These are phyloP conservation scores for Knoxdaviesia capensis DNA, from an alignment of 2,329 filamentous ascomycete species.

Conservation along the genomic window DNA sequence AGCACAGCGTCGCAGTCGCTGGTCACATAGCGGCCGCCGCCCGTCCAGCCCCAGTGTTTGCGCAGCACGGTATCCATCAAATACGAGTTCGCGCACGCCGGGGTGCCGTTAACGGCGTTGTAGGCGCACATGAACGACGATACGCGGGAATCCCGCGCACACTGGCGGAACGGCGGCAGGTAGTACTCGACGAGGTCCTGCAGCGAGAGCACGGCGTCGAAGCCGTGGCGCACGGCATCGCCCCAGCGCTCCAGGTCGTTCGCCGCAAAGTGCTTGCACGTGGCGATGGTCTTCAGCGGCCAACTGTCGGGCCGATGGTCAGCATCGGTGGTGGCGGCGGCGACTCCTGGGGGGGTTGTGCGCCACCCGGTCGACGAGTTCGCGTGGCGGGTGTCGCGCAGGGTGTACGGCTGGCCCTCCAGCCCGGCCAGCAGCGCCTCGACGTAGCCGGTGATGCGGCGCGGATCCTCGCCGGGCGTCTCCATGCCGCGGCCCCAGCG, in stretches of 20 bases:
- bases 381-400: constrained; percentile 1
- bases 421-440: constrained; percentile 31
- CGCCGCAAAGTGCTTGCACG: constrained; percentile 38
- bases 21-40: constrained; percentile 40
- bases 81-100: constrained; percentile 41
- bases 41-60: constrained; percentile 43
- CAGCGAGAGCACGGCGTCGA: constrained; percentile 31
- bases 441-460: constrained; percentile 28
- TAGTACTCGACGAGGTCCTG: constrained; percentile 52
- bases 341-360: too few species aligned
- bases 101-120: constrained; percentile 45
- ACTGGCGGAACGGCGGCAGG: constrained; percentile 42
- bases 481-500: constrained; percentile 42
- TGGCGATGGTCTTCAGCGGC: constrained; percentile 24
- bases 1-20: constrained; percentile 45
- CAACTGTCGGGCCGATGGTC: constrained; percentile 4
- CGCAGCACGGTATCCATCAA: constrained; percentile 42
- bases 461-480: constrained; percentile 36
- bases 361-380: not conserved
- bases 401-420: constrained; percentile 13
- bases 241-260: constrained; percentile 33
- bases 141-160: constrained; percentile 34
- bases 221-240: constrained; percentile 24
- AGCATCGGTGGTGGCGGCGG: too few species aligned
- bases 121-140: constrained; percentile 42